Percentiles rank a stretch among this genome's conserved stretches.
phyloP scores from a whole-genome alignment of 2,329 filamentous ascomycete species.

The Niveomyces coronatus region DNA sequence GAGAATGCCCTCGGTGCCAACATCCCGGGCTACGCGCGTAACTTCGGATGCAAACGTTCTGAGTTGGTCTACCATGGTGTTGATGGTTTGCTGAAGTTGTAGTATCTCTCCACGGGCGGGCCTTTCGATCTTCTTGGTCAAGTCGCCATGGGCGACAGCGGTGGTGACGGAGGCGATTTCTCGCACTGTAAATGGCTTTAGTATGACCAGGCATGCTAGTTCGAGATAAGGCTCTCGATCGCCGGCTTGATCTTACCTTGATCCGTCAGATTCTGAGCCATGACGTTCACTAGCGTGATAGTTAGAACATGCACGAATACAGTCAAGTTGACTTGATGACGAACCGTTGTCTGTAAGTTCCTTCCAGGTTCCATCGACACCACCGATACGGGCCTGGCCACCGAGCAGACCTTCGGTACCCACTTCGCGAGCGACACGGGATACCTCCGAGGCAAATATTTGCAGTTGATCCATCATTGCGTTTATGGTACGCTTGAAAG shows the following conservation, averaged over 20 bases:
- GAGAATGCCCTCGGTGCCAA: slow-evolving; percentile 74
- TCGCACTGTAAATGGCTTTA: slow-evolving; percentile 44
- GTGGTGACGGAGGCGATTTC: slow-evolving; percentile 80
- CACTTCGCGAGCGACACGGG: slow-evolving; percentile 86
- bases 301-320: slow-evolving; percentile 7
- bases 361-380: slow-evolving; percentile 95
- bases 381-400: slow-evolving; percentile 86
- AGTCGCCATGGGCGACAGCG: slow-evolving; percentile 70
- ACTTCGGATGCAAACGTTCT: slow-evolving; percentile 77
- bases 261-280: slow-evolving; percentile 73
- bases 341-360: slow-evolving; percentile 81
- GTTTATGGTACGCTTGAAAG: slow-evolving; percentile 97
- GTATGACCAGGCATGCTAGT: background rate
- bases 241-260: slow-evolving; percentile 50
- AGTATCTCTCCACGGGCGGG: slow-evolving; percentile 73
- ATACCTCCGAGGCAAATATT: slow-evolving; percentile 93
- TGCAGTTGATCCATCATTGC: slow-evolving; percentile 98
- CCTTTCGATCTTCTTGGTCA: slow-evolving; percentile 76
- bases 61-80: slow-evolving; percentile 81
- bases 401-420: slow-evolving; percentile 91
- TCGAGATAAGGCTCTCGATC: background rate
- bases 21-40: slow-evolving; percentile 71
- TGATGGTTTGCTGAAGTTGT: slow-evolving; percentile 75
- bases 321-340: slow-evolving; percentile 1
- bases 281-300: slow-evolving; percentile 55